Base-by-base conservation (phyloP, 371 early-diverging fungal genomes). In the Batkoa obscura region DNA sequence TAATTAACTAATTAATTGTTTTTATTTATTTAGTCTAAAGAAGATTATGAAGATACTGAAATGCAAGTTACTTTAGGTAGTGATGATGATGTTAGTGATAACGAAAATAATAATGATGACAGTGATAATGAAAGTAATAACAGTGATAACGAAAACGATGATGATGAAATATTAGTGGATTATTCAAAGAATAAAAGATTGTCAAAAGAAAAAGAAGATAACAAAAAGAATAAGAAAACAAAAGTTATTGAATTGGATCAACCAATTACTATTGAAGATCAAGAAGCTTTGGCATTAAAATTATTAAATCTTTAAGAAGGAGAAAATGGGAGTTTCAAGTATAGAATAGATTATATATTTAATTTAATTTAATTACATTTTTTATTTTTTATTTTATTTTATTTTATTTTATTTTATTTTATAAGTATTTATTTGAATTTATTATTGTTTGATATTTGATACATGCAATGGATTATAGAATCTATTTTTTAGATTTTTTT, bases 231-330 rank as follows among this genome's bases (percentile, higher is more conserved):
- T 71, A 62, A 64, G 70, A 78, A 72, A 67, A 65, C 69, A 50
- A 73, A 70, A 61, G 64, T 81, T 15, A 66, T 81, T 56, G 74
- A 79, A 62, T 63, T 72, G 17, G 77, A 75, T 41, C 74, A 75
- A 56, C 81, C 81, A 33, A 61, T 68, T 58, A 79, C 79, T 34
- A 62, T 81, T 52, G 73, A 73, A 59, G 81, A 81, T 47, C 77
- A 79, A 62, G 80, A 79, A 69, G 73, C 71, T 38, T 61, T 79
- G 48, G 80, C 77, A 5, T 68, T 79, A 53, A 66, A 68, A 55
- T 66, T 75, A 43, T 64, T 80, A 67, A 54, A 39, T 32, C n/a
- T n/a, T n/a, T n/a, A n/a, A n/a, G n/a, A n/a, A n/a, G n/a, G n/a
- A n/a, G n/a, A n/a, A n/a, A n/a, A n/a, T n/a, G n/a, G n/a, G n/a